phyloP scores from a whole-genome alignment of 306 rosid genomes.

The Astragalus glycyphyllos region DNA sequence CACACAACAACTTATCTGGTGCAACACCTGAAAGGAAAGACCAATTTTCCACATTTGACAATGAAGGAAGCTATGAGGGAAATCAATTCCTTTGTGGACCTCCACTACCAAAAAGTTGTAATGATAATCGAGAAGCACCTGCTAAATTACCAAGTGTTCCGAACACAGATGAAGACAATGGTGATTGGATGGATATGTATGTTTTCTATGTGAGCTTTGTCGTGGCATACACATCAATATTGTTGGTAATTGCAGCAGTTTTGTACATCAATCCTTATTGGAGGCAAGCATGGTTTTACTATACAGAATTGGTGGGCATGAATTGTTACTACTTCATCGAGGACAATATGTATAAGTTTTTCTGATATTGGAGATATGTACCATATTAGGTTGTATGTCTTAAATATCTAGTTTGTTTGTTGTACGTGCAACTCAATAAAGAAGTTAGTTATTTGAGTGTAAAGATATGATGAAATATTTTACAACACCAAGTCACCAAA shows the following conservation, averaged over 20 bases:
- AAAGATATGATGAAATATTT: too few relatives aligned
- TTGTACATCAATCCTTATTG: conserved; percentile 2
- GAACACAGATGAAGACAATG: background rate
- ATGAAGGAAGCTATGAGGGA: conserved; percentile 25
- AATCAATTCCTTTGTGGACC: conserved; percentile 39
- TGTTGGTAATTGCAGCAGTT: background rate
- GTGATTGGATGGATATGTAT: conserved; percentile 6
- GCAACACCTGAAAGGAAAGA: background rate
- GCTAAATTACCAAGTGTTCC: background rate
- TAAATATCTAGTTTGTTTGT: background rate
- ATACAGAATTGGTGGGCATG: background rate
- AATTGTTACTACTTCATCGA: background rate
- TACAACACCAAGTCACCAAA: too few relatives aligned
- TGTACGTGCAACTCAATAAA: background rate
- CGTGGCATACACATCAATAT: background rate
- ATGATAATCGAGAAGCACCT: background rate
- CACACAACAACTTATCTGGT: conserved; percentile 21
- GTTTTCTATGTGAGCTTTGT: conserved; percentile 4
- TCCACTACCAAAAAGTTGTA: conserved; percentile 11
- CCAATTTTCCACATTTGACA: conserved; percentile 28
- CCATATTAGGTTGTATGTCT: background rate
- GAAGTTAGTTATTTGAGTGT: too few relatives aligned
- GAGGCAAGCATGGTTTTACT: conserved; percentile 5
- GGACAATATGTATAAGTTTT: background rate
- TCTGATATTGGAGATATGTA: background rate